Conservation (phyloP, 805 yeast species). For the Ogataea parapolymorpha region DNA sequence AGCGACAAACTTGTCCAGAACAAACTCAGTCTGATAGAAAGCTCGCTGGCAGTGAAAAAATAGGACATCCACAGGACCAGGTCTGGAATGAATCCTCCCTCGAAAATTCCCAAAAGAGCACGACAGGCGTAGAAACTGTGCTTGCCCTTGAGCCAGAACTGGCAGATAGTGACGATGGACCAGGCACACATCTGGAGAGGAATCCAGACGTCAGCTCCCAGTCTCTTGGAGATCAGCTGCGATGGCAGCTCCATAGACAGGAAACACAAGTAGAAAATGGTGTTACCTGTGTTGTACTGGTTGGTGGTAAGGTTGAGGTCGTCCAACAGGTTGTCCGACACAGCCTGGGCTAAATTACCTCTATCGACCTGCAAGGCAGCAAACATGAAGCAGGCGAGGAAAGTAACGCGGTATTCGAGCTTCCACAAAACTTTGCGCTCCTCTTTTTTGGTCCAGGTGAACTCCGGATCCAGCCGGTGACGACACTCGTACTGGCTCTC, state of each 20-base stretch:
- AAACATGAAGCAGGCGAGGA: slow-evolving; percentile 59
- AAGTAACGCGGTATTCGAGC: slow-evolving; percentile 52
- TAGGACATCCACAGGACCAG: slow-evolving; percentile 61
- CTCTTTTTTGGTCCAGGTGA: slow-evolving; percentile 52
- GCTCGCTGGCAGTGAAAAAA: slow-evolving; percentile 58
- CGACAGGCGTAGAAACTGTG: slow-evolving; percentile 47
- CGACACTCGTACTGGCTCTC: slow-evolving; percentile 51
- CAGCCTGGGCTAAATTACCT: slow-evolving; percentile 51
- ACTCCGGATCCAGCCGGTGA: slow-evolving; percentile 52
- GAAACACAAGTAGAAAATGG: slow-evolving; percentile 51
- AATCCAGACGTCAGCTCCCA: slow-evolving; percentile 63
- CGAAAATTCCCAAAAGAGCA: slow-evolving; percentile 51
- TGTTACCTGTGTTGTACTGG: slow-evolving; percentile 57
- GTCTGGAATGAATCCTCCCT: slow-evolving; percentile 72
- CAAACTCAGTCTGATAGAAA: slow-evolving; percentile 54
- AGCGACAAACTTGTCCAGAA: slow-evolving; percentile 57
- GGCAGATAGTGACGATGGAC: slow-evolving; percentile 54
- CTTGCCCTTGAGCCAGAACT: slow-evolving; percentile 41
- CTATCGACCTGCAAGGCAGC: slow-evolving; percentile 58
- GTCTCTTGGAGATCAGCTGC: slow-evolving; percentile 57
- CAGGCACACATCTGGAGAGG: slow-evolving; percentile 56
- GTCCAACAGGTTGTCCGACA: slow-evolving; percentile 51
- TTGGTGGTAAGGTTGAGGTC: slow-evolving; percentile 54
- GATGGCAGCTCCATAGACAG: slow-evolving; percentile 61
- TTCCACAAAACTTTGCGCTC: slow-evolving; percentile 48